Percentiles rank a stretch among this genome's conserved stretches.
Evolutionary conservation across 495 filamentous ascomycete genomes (phyloP).

Genomic region (Annulohypoxylon nitens): DNA sequence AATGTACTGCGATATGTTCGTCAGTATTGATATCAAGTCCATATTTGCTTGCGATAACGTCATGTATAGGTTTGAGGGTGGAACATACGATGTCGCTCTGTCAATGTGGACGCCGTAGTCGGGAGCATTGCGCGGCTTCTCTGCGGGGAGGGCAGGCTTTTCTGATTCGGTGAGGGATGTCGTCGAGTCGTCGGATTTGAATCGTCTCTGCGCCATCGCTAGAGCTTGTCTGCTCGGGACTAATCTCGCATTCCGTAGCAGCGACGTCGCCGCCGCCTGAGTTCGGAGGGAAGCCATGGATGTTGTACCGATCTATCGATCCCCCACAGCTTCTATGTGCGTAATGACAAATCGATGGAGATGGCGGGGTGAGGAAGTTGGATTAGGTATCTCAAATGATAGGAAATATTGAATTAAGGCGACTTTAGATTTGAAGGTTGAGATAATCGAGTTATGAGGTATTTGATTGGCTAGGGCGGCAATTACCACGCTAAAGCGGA

Average conservation of each 20-base stretch:
- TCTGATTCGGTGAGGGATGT: slow-evolving; percentile 46
- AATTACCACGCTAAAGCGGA: slow-evolving; percentile 34
- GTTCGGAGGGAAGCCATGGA: slow-evolving; percentile 63
- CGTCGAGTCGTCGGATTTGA: slow-evolving; percentile 56
- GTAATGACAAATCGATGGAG: slow-evolving; percentile 20
- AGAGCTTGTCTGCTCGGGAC: slow-evolving; percentile 52
- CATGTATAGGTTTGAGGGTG: background rate
- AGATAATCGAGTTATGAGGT: slow-evolving; percentile 34
- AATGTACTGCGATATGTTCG: slow-evolving; percentile 70
- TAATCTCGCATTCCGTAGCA: slow-evolving; percentile 60
- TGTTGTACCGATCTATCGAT: background rate
- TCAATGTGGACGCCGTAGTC: slow-evolving; percentile 84
- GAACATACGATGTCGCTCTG: slow-evolving; percentile 79
- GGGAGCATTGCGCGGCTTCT: slow-evolving; percentile 71
- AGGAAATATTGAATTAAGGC: slow-evolving; percentile 34
- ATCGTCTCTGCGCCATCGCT: slow-evolving; percentile 60
- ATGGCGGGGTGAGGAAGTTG: background rate
- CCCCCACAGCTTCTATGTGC: background rate
- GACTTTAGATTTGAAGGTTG: slow-evolving; percentile 27
- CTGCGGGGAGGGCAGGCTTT: slow-evolving; percentile 47
- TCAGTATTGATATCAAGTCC: slow-evolving; percentile 18
- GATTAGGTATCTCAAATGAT: background rate
- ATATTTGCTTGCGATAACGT: background rate
- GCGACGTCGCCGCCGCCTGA: slow-evolving; percentile 57
- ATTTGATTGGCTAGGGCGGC: slow-evolving; percentile 50